Base-by-base conservation (phyloP, 2,329 filamentous ascomycete species). In the Colletotrichum gigasporum region DNA sequence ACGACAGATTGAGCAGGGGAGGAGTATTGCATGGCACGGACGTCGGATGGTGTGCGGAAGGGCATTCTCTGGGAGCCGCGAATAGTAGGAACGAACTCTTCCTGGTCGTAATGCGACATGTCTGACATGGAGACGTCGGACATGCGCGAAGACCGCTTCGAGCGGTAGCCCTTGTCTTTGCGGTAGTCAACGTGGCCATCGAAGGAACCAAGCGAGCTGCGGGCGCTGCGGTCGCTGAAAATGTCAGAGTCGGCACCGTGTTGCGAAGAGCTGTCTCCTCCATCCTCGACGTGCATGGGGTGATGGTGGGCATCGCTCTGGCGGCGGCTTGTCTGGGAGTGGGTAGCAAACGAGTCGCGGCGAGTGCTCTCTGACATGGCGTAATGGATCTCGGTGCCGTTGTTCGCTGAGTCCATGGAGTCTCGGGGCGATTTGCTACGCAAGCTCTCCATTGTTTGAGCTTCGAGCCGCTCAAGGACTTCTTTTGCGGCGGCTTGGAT, bases 1-100 rank as follows among this genome's bases (percentile, higher is more conserved):
- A 80, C 76, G n/a, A 83, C 78, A 0, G 88, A 89, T 0, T 83
- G 79, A 0, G 87, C 80, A 0, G 89, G 90, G 0, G 90, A 91
- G 2, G 85, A 85, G 88, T 93, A 91, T 68, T 93, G 91, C 77
- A 92, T 83, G 1, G 89, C 88, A 51, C 88, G 87, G 7, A 92
- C 86, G 11, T 88, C 89, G 2, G 90, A 90, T 0, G 90, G 87
- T 11, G 90, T 90, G 48, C 90, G 84, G 73, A 93, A 93, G 1
- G 87, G 84, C 5, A 88, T 86, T 3, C 90, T 85, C 8, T 84
- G 83, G 7, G 85, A 86, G 7, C 83, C 83, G 55, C 89, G 85
- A 20, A 84, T 79, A n/a, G 85, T 85, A 2, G 85, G 81, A 1
- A 83, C 69, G 64, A 85, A 86, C 14, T 83, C 78, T 0, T 83